Base-by-base conservation (phyloP, 345 rosid genomes). In the Nasturtium officinale region DNA sequence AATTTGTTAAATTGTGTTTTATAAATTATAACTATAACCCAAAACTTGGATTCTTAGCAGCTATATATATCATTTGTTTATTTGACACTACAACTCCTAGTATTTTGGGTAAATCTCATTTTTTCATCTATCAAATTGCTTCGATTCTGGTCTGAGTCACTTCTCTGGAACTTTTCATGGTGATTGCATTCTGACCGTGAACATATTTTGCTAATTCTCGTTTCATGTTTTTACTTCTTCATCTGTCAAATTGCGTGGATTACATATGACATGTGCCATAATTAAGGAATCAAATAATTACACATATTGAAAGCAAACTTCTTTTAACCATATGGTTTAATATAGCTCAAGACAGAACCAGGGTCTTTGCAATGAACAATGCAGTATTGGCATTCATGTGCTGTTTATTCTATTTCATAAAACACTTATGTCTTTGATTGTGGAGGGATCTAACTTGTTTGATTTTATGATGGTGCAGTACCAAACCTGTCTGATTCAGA, bases 401-500 rank as follows among this genome's bases (percentile, higher is more conserved):
- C 67, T 42, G 38, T 43, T 0, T 42, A 45, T 28, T 10, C 25
- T 46, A 42, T 42, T 9, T 61, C 5, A 42, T 16, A 50, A 23
- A 10, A 37, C 25, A 23, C 25, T 23, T 23, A 16, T 57, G 23
- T 11, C 23, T 29, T 9, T 66, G 9, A 52, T 25, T 9, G 38
- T 23, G 21, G 43, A 32, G 26, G 23, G 26, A 46, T 65, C 12
- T 62, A 63, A 53, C 52, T 11, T 37, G 65, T 38, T 53, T 73
- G 32, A 1, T 23, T 1, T 23, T 66, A 64, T 62, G 62, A 61
- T 58, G 45, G 37, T 75, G 72, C 85, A 84, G 90, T 86, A 35
- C 72, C 85, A 16, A 43, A 58, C 35, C 85, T 87, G 5, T 77
- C 77, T 23, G 90, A 89, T 61, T 62, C 67, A 69, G 81, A 84